A percentile compares a stretch with the other conserved stretches of the same genome.
These are phyloP conservation scores for Ilyonectria destructans DNA, from an alignment of 2,329 filamentous ascomycete species.

Conservation along the genomic window DNA sequence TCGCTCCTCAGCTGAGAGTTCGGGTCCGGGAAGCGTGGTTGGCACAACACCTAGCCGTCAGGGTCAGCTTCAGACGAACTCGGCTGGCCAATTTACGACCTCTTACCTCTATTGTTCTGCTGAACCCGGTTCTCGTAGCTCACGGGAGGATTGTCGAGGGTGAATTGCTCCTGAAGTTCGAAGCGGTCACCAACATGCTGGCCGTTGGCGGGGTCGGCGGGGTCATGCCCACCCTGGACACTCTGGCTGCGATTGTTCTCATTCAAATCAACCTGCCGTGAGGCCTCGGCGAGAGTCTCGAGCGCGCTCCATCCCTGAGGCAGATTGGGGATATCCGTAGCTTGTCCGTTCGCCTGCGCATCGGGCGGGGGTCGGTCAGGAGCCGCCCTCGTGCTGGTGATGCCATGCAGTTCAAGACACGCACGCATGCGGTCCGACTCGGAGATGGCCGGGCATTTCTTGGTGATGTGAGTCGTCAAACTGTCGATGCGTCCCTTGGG, in stretches of 20 bases:
- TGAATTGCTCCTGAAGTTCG: constrained; percentile 73
- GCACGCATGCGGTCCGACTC: constrained; percentile 83
- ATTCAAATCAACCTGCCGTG: constrained; percentile 81
- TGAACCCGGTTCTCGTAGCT: constrained; percentile 61
- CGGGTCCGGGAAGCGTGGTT: constrained; percentile 49
- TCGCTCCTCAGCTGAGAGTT: constrained; percentile 65
- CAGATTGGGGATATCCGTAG: constrained; percentile 52
- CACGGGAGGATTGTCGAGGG: constrained; percentile 69
- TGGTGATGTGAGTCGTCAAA: constrained; percentile 85
- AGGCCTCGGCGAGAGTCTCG: constrained; percentile 91
- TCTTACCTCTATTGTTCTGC: constrained; percentile 48
- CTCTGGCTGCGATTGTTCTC: constrained; percentile 72
- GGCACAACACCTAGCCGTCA: constrained; percentile 39
- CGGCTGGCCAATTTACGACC: background rate
- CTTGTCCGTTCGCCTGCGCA: constrained; percentile 51
- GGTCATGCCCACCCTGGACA: constrained; percentile 52
- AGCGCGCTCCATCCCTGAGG: constrained; percentile 83
- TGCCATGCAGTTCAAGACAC: constrained; percentile 80
- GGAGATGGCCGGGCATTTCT: constrained; percentile 87
- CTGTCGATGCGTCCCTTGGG: constrained; percentile 91
- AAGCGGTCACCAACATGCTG: constrained; percentile 58
- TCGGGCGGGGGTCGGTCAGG: constrained; percentile 51
- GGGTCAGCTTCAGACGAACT: constrained; percentile 29
- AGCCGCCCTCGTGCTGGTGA: constrained; percentile 66
- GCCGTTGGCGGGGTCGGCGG: constrained; percentile 44